These are phyloP conservation scores for Aspergillus udagawae DNA, from an alignment of 2,329 filamentous ascomycete species.

Conservation along the genomic window DNA sequence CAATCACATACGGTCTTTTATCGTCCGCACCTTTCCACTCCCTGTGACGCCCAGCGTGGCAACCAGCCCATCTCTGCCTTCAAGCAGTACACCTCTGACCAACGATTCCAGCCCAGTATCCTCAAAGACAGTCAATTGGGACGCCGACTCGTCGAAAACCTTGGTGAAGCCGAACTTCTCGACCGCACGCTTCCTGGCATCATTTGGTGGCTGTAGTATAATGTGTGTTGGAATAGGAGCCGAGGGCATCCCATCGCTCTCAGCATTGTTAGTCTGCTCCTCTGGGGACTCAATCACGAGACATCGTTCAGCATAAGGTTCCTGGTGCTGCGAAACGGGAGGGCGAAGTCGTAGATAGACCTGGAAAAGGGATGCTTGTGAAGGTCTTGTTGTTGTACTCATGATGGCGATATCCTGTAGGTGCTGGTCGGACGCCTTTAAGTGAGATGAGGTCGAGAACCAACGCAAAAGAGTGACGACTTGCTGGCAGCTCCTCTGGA, in stretches of 20 bases:
- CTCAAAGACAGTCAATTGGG: slow-evolving; percentile 82
- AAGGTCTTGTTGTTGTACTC: slow-evolving; percentile 42
- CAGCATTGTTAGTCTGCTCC: slow-evolving; percentile 28
- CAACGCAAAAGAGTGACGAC: neutral
- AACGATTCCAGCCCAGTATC: slow-evolving; percentile 70
- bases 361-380: slow-evolving; percentile 69
- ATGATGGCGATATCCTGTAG: slow-evolving; percentile 23
- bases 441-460: neutral
- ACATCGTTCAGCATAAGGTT: slow-evolving; percentile 58
- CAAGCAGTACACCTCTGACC: slow-evolving; percentile 75
- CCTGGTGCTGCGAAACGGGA: slow-evolving; percentile 45
- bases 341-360: slow-evolving; percentile 83
- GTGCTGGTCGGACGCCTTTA: neutral
- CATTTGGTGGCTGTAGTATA: slow-evolving; percentile 74
- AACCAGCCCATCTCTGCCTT: slow-evolving; percentile 82
- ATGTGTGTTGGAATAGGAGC: slow-evolving; percentile 59
- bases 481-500: neutral
- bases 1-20: neutral
- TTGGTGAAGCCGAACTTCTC: slow-evolving; percentile 93
- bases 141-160: slow-evolving; percentile 83
- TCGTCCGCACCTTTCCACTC: slow-evolving; percentile 75
- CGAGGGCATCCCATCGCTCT: slow-evolving; percentile 27
- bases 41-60: slow-evolving; percentile 93
- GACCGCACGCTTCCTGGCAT: slow-evolving; percentile 76
- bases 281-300: slow-evolving; percentile 67